These are phyloP conservation scores for Ophiostoma novo-ulmi DNA, from an alignment of 2,329 filamentous ascomycete genomes.

Conservation along the genomic window DNA sequence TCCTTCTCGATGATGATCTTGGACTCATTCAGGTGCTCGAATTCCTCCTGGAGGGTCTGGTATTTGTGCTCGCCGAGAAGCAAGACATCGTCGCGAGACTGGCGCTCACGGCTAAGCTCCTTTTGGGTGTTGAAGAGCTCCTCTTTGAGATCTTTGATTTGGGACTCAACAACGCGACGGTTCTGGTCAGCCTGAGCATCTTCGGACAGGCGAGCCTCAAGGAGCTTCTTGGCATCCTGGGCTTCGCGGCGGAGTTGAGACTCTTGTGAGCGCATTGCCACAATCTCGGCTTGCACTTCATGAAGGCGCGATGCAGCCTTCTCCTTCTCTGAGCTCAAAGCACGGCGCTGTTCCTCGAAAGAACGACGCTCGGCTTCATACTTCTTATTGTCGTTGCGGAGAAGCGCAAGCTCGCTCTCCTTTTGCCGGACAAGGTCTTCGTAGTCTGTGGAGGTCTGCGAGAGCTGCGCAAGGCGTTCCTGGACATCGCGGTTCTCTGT, in stretches of 20 bases:
- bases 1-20: constrained; percentile 99
- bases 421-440: constrained; percentile 91
- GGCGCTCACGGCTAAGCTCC: constrained; percentile 83
- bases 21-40: constrained; percentile 78
- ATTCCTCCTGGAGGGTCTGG: constrained; percentile 75
- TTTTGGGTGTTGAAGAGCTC: constrained; percentile 80
- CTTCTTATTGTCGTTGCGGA: constrained; percentile 78
- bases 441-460: constrained; percentile 87
- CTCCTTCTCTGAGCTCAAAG: constrained; percentile 70
- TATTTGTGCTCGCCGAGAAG: constrained; percentile 87
- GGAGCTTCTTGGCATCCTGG: constrained; percentile 75
- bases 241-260: constrained; percentile 81
- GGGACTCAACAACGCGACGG: constrained; percentile 74
- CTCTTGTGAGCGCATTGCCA: constrained; percentile 80
- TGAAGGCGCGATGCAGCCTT: constrained; percentile 69
- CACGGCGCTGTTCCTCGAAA: constrained; percentile 72
- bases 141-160: constrained; percentile 80
- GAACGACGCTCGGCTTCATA: constrained; percentile 73
- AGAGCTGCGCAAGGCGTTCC: constrained; percentile 78
- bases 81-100: constrained; percentile 90
- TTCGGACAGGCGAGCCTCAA: constrained; percentile 84
- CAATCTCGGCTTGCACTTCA: constrained; percentile 81
- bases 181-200: constrained; percentile 80
- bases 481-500: constrained; percentile 79
- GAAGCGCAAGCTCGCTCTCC: constrained; percentile 82